phyloP scores from a whole-genome alignment of 257 asterid species.

The Forsythia suspensa region DNA sequence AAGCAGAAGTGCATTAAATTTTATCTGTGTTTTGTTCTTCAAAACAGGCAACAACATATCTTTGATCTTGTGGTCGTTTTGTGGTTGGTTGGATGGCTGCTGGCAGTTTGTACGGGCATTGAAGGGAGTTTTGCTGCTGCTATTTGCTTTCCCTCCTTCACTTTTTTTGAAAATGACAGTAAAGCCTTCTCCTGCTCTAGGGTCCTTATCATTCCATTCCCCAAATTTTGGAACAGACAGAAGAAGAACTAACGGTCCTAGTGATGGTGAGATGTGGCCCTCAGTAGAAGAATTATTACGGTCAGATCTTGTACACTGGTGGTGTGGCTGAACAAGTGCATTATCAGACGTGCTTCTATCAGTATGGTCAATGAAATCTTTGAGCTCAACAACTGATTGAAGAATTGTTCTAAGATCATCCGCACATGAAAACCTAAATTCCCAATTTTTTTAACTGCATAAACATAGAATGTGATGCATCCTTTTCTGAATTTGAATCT shows the following conservation, averaged over 20 bases:
- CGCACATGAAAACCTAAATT: no score
- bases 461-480: no score
- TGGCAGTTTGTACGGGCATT: slow-evolving; percentile 31
- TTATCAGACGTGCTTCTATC: slow-evolving; percentile 24
- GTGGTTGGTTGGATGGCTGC: slow-evolving; percentile 22
- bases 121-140: slow-evolving; percentile 60
- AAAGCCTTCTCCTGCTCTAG: slow-evolving; percentile 67
- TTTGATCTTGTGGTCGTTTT: slow-evolving; percentile 34
- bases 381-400: no score
- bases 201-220: slow-evolving; percentile 73
- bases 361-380: background rate
- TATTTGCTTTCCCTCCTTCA: slow-evolving; percentile 71
- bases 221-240: slow-evolving; percentile 79
- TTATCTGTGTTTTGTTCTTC: slow-evolving; percentile 23
- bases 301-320: slow-evolving; percentile 30
- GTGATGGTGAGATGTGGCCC: slow-evolving; percentile 25
- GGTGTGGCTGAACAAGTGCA: slow-evolving; percentile 14
- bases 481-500: no score
- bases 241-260: slow-evolving; percentile 16
- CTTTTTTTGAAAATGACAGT: slow-evolving; percentile 72
- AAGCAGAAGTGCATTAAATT: background rate
- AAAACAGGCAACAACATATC: slow-evolving; percentile 64
- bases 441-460: no score
- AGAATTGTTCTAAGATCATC: no score
- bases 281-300: slow-evolving; percentile 24